phyloP scores from a whole-genome alignment of 805 yeast genomes.

The Metschnikowia arizonensis region DNA sequence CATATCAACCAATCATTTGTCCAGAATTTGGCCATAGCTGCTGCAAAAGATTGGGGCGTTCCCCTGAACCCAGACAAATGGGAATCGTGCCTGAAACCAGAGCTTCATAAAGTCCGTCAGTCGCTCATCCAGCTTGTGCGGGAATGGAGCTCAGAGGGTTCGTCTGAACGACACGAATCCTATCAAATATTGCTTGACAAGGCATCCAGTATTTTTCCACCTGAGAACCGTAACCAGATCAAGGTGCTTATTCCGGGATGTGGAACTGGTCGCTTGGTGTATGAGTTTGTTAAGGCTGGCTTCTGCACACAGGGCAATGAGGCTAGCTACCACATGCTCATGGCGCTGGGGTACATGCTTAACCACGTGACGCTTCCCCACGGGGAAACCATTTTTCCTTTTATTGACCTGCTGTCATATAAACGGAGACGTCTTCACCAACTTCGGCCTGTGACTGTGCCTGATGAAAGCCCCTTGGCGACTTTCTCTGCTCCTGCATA shows the following conservation, averaged over 20 bases:
- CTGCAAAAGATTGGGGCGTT: slow-evolving; percentile 52
- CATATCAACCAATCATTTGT: slow-evolving; percentile 44
- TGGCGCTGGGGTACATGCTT: slow-evolving; percentile 51
- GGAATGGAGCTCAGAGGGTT: slow-evolving; percentile 61
- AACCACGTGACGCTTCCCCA: slow-evolving; percentile 43
- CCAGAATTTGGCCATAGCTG: slow-evolving; percentile 36
- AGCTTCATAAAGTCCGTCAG: slow-evolving; percentile 55
- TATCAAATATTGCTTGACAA: slow-evolving; percentile 37
- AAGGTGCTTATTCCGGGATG: slow-evolving; percentile 60
- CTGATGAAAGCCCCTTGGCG: slow-evolving; percentile 47
- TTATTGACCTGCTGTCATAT: slow-evolving; percentile 49
- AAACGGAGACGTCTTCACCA: slow-evolving; percentile 44
- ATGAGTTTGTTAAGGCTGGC: slow-evolving; percentile 52
- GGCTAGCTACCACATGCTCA: slow-evolving; percentile 59
- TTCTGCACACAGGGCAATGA: slow-evolving; percentile 67
- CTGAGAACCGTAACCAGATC: slow-evolving; percentile 30
- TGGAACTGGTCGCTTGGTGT: slow-evolving; percentile 57
- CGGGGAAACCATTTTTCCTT: slow-evolving; percentile 48
- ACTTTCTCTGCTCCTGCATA: slow-evolving; percentile 16
- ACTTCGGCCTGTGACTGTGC: slow-evolving; percentile 47
- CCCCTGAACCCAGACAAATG: slow-evolving; percentile 35
- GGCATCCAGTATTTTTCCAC: slow-evolving; percentile 36
- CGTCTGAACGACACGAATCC: slow-evolving; percentile 38
- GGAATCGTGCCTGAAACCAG: slow-evolving; percentile 39
- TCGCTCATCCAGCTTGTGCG: slow-evolving; percentile 53